Base-by-base conservation (phyloP, 78 protist species). In the Reticulomyxa filosa region DNA sequence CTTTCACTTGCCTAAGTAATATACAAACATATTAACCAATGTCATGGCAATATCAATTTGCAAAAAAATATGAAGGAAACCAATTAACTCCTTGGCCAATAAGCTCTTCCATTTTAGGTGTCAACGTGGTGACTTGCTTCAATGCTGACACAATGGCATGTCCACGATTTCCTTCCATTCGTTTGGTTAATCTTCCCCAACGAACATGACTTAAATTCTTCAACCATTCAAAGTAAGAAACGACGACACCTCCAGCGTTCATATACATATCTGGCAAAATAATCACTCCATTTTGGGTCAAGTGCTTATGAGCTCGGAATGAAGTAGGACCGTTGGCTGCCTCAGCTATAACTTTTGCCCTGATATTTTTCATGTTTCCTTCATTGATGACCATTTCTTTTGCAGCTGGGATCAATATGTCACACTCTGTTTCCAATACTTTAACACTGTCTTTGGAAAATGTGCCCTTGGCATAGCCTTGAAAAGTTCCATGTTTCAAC, bases 341-440 rank as follows among this genome's bases (percentile, higher is more conserved):
- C 53, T 69, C 74, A 2, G 30, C 68, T 36, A 69, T 13, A 56
- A 57, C 22, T 37, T 36, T 56, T 26, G 69, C 66, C 50, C 23
- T 6, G 50, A 69, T 57, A 13, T 33, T 27, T 8, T 4, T 34
- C 2, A 55, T 66, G 27, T 57, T 69, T 34, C 27, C 25, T 39
- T n/a, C 33, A 53, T 50, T 35, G 57, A 69, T 57, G 8, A 13
- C 37, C 10, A 34, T n/a, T 74, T 83, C 93, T 17, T 70, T 32
- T 1, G 89, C 88, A 13, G 88, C 85, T 39, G 87, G 89, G 38
- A 81, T 62, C 62, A 86, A 76, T 38, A 86, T 63, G 74, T 83
- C 92, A 67, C 88, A 81, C 35, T 76, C 79, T 30, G 30, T 1
- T 35, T 1, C 3, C 30, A 23, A 13, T 11, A 27, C 0, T 3